These are phyloP conservation scores for Podospora tetraspora DNA, from an alignment of 495 filamentous ascomycete species.

Conservation along the genomic window DNA sequence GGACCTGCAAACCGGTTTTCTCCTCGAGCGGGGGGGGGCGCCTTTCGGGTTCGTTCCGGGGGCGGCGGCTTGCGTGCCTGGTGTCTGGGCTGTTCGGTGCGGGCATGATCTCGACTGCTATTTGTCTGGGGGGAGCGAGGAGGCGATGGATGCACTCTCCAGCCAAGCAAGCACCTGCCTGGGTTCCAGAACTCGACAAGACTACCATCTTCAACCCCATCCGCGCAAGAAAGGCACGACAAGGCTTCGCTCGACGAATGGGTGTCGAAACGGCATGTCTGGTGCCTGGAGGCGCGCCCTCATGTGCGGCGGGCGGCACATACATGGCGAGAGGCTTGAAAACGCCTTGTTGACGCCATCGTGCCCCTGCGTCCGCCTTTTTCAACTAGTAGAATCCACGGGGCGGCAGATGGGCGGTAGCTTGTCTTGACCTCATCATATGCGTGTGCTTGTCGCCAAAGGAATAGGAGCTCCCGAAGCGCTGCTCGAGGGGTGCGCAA, in stretches of 20 bases:
- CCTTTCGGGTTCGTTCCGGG: neutral
- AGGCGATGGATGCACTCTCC: neutral
- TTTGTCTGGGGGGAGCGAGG: too few species aligned
- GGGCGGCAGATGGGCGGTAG: neutral
- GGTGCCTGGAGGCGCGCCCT: neutral
- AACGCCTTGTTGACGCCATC: neutral
- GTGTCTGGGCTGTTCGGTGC: neutral
- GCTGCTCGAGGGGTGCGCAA: neutral
- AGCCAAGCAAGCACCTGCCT: neutral
- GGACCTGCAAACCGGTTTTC: neutral
- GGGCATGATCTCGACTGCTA: neutral
- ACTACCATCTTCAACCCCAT: neutral
- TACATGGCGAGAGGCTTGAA: neutral
- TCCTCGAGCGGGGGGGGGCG: neutral
- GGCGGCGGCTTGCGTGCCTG: neutral
- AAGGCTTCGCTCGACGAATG: neutral
- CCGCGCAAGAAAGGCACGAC: neutral
- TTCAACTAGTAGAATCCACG: neutral
- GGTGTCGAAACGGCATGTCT: neutral
- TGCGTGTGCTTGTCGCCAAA: too few species aligned
- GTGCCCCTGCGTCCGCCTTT: neutral
- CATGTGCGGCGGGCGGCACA: neutral
- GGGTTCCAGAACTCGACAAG: neutral
- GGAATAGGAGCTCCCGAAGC: neutral
- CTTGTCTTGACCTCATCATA: neutral